Conservation (phyloP, 768 basidiomycete genomes). For the Glaciozyma antarctica region DNA sequence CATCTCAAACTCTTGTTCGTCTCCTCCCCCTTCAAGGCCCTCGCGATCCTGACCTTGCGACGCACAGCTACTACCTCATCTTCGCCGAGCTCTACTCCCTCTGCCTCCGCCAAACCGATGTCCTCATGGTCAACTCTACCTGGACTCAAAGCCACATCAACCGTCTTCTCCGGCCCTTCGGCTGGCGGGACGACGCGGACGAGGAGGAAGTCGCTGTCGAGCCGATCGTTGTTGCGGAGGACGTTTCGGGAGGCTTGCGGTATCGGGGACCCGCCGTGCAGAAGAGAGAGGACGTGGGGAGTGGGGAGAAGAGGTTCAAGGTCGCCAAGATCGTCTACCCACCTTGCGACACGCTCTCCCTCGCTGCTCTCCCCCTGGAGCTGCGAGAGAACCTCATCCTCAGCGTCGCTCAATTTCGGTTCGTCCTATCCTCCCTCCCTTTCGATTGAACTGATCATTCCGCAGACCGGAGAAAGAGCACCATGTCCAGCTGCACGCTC, state of each 20-base stretch:
- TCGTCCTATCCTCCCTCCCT: slow-evolving; percentile 27
- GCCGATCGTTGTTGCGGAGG: background rate
- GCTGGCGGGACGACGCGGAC: background rate
- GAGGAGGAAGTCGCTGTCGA: background rate
- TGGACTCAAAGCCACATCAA: slow-evolving; percentile 86
- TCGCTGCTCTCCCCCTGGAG: slow-evolving; percentile 49
- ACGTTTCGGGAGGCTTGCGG: background rate
- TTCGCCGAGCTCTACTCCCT: slow-evolving; percentile 75
- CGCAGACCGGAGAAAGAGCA: slow-evolving; percentile 90
- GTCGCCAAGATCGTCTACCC: slow-evolving; percentile 61
- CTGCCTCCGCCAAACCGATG: slow-evolving; percentile 56
- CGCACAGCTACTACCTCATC: slow-evolving; percentile 70
- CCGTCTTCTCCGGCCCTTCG: slow-evolving; percentile 47
- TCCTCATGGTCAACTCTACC: slow-evolving; percentile 81
- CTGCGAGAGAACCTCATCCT: slow-evolving; percentile 57
- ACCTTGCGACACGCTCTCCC: slow-evolving; percentile 74
- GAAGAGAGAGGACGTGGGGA: slow-evolving; percentile 6
- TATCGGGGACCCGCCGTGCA: background rate
- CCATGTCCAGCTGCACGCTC: slow-evolving; percentile 61
- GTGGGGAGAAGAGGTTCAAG: slow-evolving; percentile 17
- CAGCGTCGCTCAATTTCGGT: slow-evolving; percentile 91
- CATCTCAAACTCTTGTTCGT: slow-evolving; percentile 57
- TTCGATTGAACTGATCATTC: background rate
- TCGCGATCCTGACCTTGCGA: background rate
- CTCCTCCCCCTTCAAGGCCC: background rate